These are phyloP conservation scores for Ceratobasidium sp. DNA, from an alignment of 1,284 basidiomycete genomes.

Conservation along the genomic window DNA sequence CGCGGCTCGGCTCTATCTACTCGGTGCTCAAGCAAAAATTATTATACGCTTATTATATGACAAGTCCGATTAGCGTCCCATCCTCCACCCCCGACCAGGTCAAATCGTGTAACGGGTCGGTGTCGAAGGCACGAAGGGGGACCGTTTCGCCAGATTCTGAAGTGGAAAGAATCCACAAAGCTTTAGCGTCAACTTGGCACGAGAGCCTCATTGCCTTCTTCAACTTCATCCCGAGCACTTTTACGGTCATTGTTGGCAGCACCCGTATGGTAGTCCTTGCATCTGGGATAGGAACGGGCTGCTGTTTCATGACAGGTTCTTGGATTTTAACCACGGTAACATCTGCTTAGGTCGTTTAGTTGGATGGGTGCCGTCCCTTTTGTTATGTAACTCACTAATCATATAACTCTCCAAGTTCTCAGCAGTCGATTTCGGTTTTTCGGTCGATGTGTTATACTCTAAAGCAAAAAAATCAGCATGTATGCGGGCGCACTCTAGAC, in stretches of 20 bases:
- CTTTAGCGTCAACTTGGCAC: slow-evolving; percentile 11
- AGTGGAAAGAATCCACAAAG: slow-evolving; percentile 24
- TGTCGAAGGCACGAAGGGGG: slow-evolving; percentile 24
- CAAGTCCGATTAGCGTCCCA: slow-evolving; percentile 46
- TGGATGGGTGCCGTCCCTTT: background rate
- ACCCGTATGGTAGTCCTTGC: slow-evolving; percentile 56
- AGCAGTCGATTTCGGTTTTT: slow-evolving; percentile 49
- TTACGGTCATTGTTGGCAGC: slow-evolving; percentile 68
- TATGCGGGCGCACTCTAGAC: slow-evolving; percentile 10
- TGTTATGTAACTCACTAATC: slow-evolving; percentile 58
- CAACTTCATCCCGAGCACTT: slow-evolving; percentile 61
- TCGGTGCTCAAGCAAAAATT: too few relatives aligned
- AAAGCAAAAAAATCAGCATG: slow-evolving; percentile 32
- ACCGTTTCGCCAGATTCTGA: background rate
- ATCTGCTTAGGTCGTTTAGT: background rate
- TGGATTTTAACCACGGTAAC: background rate
- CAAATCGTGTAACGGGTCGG: slow-evolving; percentile 54
- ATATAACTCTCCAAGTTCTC: slow-evolving; percentile 67
- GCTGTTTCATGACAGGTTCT: slow-evolving; percentile 2
- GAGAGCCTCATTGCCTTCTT: slow-evolving; percentile 53
- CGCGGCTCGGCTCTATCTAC: background rate
- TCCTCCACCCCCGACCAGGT: slow-evolving; percentile 74
- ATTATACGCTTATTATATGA: background rate
- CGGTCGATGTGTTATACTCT: slow-evolving; percentile 69
- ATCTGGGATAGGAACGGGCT: slow-evolving; percentile 26